Conservation (phyloP, 805 yeast species). For the Saccharomycopsis olivae region DNA sequence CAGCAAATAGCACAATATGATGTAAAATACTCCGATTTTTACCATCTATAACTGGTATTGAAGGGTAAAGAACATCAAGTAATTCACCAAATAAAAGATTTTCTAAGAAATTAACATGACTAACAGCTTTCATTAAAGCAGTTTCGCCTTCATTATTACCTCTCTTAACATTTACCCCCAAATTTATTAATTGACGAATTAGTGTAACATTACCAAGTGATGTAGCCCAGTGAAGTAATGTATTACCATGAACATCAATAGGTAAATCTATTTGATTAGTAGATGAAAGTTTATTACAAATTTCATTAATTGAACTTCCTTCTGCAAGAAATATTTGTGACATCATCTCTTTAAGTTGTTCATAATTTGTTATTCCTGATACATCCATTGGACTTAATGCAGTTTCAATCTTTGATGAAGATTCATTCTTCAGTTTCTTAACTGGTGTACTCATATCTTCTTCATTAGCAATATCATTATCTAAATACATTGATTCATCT, state of each 20-base stretch:
- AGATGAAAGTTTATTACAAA: constrained; percentile 22
- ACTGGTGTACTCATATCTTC: constrained; percentile 27
- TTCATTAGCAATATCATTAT: not conserved
- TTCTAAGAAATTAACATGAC: constrained; percentile 63
- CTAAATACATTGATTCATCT: constrained; percentile 21
- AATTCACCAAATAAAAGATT: constrained; percentile 62
- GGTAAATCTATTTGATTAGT: constrained; percentile 46
- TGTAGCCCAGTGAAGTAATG: constrained; percentile 93
- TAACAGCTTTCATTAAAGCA: constrained; percentile 69
- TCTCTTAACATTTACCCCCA: constrained; percentile 50
- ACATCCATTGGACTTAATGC: constrained; percentile 27
- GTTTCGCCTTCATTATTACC: constrained; percentile 83
- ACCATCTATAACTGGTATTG: constrained; percentile 52
- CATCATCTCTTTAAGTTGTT: constrained; percentile 33
- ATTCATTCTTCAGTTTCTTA: constrained; percentile 24
- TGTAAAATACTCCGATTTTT: constrained; percentile 76
- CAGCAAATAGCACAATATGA: constrained; percentile 74
- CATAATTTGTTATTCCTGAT: constrained; percentile 24
- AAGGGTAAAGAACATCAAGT: constrained; percentile 66
- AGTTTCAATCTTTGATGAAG: not conserved
- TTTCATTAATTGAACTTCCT: constrained; percentile 23
- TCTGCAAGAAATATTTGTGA: constrained; percentile 41
- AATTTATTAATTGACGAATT: constrained; percentile 55
- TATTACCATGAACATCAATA: constrained; percentile 87
- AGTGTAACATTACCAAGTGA: constrained; percentile 71